A percentile compares a stretch with the other conserved stretches of the same genome.
Evolutionary conservation across 1,139 yeast species (phyloP).

Genomic region (Zygosaccharomyces pseudobailii): DNA sequence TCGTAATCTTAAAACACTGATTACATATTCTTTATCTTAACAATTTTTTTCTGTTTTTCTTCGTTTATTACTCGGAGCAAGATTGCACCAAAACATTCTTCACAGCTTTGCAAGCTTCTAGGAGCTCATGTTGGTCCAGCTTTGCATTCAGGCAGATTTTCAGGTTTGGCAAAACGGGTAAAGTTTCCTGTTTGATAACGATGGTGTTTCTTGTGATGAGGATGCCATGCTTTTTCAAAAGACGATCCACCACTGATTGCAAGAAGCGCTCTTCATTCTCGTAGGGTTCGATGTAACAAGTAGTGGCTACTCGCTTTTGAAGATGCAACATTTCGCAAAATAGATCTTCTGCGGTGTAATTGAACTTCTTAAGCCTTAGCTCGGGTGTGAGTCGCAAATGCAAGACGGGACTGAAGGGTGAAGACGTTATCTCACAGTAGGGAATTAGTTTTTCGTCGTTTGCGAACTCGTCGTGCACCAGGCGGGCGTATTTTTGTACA

Average conservation of each 20-base stretch:
- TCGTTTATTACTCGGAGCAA: neutral
- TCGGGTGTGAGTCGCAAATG: constrained; percentile 52
- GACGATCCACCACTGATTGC: constrained; percentile 57
- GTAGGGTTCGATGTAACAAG: constrained; percentile 38
- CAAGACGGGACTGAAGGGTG: constrained; percentile 58
- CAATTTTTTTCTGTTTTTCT: neutral
- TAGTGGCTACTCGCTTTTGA: constrained; percentile 31
- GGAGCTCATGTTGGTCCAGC: constrained; percentile 50
- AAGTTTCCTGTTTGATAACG: constrained; percentile 66
- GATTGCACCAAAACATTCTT: neutral
- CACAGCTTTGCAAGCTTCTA: constrained; percentile 15
- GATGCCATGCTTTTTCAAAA: constrained; percentile 47
- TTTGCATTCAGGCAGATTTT: constrained; percentile 56
- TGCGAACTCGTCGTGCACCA: constrained; percentile 38
- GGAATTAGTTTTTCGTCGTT: constrained; percentile 34
- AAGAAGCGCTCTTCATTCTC: constrained; percentile 59
- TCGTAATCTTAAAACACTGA: neutral
- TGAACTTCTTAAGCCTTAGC: constrained; percentile 31
- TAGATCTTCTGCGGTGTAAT: constrained; percentile 28
- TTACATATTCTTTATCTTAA: neutral
- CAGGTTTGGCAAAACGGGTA: constrained; percentile 73
- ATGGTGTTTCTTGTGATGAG: constrained; percentile 67
- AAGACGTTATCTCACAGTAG: constrained; percentile 52
- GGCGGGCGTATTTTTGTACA: constrained; percentile 37
- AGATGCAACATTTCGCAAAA: constrained; percentile 26